phyloP scores from a whole-genome alignment of 805 yeast species.

The Pichia gijzeniarum region DNA sequence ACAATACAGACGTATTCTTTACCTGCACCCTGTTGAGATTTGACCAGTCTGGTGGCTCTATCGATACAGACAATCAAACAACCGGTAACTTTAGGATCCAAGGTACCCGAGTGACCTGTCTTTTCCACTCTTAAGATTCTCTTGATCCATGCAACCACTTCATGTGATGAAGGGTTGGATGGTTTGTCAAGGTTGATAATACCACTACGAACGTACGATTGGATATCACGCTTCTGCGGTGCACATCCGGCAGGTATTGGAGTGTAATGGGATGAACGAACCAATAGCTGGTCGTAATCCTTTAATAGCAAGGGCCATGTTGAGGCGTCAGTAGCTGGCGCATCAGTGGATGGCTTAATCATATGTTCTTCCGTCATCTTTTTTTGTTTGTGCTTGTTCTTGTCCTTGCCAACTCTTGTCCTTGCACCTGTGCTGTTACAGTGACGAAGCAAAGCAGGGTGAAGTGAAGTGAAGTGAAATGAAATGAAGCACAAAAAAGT shows the following conservation, averaged over 20 bases:
- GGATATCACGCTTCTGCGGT: constrained; percentile 90
- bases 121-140: constrained; percentile 92
- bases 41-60: constrained; percentile 95
- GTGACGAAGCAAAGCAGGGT: no score
- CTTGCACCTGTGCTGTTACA: no score
- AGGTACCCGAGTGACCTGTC: constrained; percentile 98
- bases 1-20: constrained; percentile 98
- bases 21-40: constrained; percentile 99
- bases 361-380: constrained; percentile 39
- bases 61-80: constrained; percentile 97
- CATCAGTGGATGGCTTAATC: constrained; percentile 82
- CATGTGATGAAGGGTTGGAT: constrained; percentile 96
- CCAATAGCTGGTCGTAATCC: constrained; percentile 87
- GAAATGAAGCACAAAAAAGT: no score
- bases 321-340: constrained; percentile 78
- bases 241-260: constrained; percentile 95
- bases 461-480: no score
- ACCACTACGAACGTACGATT: constrained; percentile 86
- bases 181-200: constrained; percentile 97
- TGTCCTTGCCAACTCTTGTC: no score
- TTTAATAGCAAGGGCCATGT: constrained; percentile 95
- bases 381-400: no score
- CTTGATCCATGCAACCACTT: constrained; percentile 99
- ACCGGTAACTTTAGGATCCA: constrained; percentile 96
- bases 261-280: constrained; percentile 94